Percentiles rank a stretch among this genome's conserved stretches.
Conservation (phyloP, 192 early-diverging fungal species). For the Podila horticola region DNA sequence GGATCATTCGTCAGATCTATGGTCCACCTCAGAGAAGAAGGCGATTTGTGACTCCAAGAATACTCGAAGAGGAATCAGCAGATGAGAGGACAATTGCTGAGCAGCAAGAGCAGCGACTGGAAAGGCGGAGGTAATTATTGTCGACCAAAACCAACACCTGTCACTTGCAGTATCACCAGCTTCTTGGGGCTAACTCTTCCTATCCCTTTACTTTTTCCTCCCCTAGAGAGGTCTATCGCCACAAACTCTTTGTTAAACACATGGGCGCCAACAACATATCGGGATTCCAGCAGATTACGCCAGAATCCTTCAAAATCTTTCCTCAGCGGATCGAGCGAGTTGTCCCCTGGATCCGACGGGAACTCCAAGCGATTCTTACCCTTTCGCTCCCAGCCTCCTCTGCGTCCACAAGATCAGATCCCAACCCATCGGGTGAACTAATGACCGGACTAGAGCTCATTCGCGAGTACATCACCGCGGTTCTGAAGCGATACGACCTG, state of each 20-base stretch:
- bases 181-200: no score
- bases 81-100: constrained; percentile 9
- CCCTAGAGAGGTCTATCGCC: constrained; percentile 29
- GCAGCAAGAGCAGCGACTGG: constrained; percentile 17
- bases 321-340: constrained; percentile 33
- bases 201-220: not conserved
- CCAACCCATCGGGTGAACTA: not conserved
- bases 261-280: constrained; percentile 42
- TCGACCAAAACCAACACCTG: no score
- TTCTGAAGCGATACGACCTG: constrained; percentile 31
- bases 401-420: not conserved
- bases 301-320: constrained; percentile 29
- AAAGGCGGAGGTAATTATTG: constrained; percentile 26
- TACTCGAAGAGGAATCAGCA: not conserved
- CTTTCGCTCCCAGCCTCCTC: not conserved
- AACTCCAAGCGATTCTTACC: constrained; percentile 26
- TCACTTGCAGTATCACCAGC: no score
- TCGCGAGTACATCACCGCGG: constrained; percentile 37
- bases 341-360: constrained; percentile 40
- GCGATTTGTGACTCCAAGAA: not conserved
- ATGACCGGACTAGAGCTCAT: constrained; percentile 30
- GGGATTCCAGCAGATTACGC: constrained; percentile 30
- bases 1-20: constrained; percentile 28
- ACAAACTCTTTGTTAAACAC: constrained; percentile 32
- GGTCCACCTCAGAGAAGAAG: constrained; percentile 24